Base-by-base conservation (phyloP, 2,329 filamentous ascomycete species). In the Colletotrichum navitas region DNA sequence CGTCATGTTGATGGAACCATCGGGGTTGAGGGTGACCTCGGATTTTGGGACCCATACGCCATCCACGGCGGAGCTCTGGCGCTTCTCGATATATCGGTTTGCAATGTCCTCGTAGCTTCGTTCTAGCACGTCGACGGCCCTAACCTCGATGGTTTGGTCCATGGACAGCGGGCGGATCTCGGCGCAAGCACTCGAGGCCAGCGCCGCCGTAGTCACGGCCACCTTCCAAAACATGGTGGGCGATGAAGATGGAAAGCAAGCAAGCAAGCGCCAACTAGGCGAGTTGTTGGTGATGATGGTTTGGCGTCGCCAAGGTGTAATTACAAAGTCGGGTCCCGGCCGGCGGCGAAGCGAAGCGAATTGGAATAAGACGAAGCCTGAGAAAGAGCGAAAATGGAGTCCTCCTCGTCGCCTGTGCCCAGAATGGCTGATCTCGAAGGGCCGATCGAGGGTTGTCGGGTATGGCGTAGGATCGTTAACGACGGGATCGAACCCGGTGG, bases 1-100 rank as follows among this genome's bases (percentile, higher is more conserved):
- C 3, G 85, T 85, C 77, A 87, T 78, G 80, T 91, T 87, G 74
- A 87, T 78, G n/a, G 80, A 81, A 63, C 83, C 84, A 74, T 86
- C 80, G 36, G 79, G 74, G 67, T 82, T 83, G 62, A 85, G 75
- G 26, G 78, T 74, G 34, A 83, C 78, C 32, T 43, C 39, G 8
- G 74, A 58, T 21, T 73, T 63, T 47, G 74, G 72, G 2, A 64
- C 29, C 47, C 52, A 72, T 45, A 47, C 65, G 32, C 72, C 73
- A 43, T 62, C 65, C 34, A 52, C 36, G 34, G 47, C 29, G n/a
- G 49, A 26, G 45, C 60, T 63, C 63, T 66, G 74, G 71, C 71
- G 77, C 34, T 75, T 75, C 67, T 74, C 74, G 41, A 74, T 55
- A 56, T 69, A 78, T 72, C 59, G 74, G 63, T 68, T 71, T 32